Percentiles rank a stretch among this genome's conserved stretches.
Evolutionary conservation across 208 protist species (phyloP).

Genomic region (Wallacemonas sp.): DNA sequence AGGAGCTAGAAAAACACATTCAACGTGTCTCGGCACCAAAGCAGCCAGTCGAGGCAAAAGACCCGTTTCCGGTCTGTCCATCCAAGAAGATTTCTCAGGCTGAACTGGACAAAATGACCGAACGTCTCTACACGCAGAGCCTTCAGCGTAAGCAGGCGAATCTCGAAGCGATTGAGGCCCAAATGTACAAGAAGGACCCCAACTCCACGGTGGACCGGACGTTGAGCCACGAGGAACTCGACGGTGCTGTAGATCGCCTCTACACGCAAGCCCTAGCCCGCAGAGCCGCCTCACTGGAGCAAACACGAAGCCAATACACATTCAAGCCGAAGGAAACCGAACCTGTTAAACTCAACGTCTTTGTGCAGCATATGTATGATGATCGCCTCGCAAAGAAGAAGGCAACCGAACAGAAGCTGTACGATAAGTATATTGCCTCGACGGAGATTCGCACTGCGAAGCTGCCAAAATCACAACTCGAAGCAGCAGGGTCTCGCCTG

Average conservation of each 20-base stretch:
- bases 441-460: slow-evolving; percentile 53
- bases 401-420: slow-evolving; percentile 66
- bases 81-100: slow-evolving; percentile 40
- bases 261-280: slow-evolving; percentile 45
- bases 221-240: slow-evolving; percentile 34
- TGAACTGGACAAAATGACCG: slow-evolving; percentile 54
- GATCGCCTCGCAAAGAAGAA: slow-evolving; percentile 59
- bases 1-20: slow-evolving; percentile 69
- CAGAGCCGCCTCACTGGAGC: slow-evolving; percentile 31
- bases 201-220: not conserved
- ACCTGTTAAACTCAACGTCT: slow-evolving; percentile 44
- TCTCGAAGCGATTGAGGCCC: slow-evolving; percentile 13
- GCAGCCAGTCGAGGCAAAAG: slow-evolving; percentile 24
- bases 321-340: slow-evolving; percentile 19
- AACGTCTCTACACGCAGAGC: slow-evolving; percentile 73
- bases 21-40: slow-evolving; percentile 36
- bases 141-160: slow-evolving; percentile 25
- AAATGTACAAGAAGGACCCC: slow-evolving; percentile 11
- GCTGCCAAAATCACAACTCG: slow-evolving; percentile 28
- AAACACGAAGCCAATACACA: slow-evolving; percentile 36
- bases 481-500: slow-evolving; percentile 24
- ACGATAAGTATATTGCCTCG: slow-evolving; percentile 71
- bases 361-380: slow-evolving; percentile 79
- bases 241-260: slow-evolving; percentile 44
- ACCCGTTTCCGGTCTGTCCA: slow-evolving; percentile 73